Evolutionary conservation across 1,284 basidiomycete species (phyloP), one percentile per base, ranked within the genome.

Genomic region (Ustilago cynodontis): DNA sequence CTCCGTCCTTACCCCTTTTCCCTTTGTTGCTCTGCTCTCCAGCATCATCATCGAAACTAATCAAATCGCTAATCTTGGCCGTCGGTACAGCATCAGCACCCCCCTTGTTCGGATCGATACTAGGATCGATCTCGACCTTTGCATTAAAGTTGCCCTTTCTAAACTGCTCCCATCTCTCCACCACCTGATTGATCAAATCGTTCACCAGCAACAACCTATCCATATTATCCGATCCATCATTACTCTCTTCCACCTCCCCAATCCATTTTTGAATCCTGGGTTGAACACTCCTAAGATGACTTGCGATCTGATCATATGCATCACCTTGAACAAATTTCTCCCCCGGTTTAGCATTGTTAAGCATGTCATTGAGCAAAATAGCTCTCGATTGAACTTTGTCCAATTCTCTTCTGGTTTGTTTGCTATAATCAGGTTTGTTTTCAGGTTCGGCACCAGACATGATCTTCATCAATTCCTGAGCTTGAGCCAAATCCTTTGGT

Each of bases 261-360:
- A 99, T 94, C 96, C 96, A 98, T 81, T 95, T 96, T 86, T 99
- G 97, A 56, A 99, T 91, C 86, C 94, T 95, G 0, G 97, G 97
- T 64, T 96, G 90, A 2, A 96, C 95, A 55, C 90, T 90, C 29
- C 89, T 89, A 47, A 98, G 90, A 54, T 97, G 92, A 1, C 90
- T 88, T 0, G 95, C 93, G 9, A 99, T 94, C 92, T 99, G 96
- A 87, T 98, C 93, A 83, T 98, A 99, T 2, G 92, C 95, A 86
- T 99, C 97, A 5, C 97, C 97, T 33, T 86, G 81, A 13, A 83
- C 87, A 68, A 88, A 87, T 54, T 85, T 85, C 58, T 88, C 87
- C 9, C 92, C 91, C 57, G 89, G 88, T 69, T 94, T 93, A 18
- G 93, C 92, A 82, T 98, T 98, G 82, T 99, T 94, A 59, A 99